A percentile compares a stretch with the other conserved stretches of the same genome.
Evolutionary conservation across 2,329 filamentous ascomycete species (phyloP).

Genomic region (Neoscytalidium dimidiatum): DNA sequence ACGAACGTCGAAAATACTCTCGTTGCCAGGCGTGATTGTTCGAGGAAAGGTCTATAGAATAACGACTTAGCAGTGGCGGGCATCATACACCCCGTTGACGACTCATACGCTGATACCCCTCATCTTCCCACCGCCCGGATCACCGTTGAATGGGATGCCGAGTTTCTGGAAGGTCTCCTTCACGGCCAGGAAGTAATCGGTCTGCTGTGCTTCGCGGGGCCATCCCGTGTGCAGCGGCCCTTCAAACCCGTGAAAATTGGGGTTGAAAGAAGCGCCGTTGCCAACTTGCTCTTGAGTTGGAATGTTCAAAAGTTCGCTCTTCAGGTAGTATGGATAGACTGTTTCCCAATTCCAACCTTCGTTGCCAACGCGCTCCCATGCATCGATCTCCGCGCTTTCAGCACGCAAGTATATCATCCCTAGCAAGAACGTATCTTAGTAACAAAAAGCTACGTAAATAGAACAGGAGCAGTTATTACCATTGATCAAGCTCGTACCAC

Average conservation of each 20-base stretch:
- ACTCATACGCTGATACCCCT: constrained; percentile 37
- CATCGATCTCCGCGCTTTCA: constrained; percentile 37
- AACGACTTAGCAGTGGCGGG: constrained; percentile 14
- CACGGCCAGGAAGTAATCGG: neutral
- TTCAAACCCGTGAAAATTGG: constrained; percentile 25
- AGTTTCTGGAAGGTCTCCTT: constrained; percentile 28
- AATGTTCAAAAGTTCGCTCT: constrained; percentile 38
- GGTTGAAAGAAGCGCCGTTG: constrained; percentile 28
- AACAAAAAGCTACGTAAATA: neutral
- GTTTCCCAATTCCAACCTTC: constrained; percentile 39
- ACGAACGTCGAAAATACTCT: constrained; percentile 33
- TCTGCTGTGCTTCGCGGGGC: constrained; percentile 18
- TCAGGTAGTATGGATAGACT: constrained; percentile 37
- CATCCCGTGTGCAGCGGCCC: constrained; percentile 24
- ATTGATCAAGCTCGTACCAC: constrained; percentile 47
- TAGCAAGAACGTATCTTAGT: constrained; percentile 17
- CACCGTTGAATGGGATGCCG: constrained; percentile 27
- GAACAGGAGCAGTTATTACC: constrained; percentile 23
- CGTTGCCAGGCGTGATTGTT: neutral
- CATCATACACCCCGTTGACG: constrained; percentile 44
- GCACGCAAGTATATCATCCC: constrained; percentile 37
- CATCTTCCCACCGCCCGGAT: constrained; percentile 27
- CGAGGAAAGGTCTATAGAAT: neutral
- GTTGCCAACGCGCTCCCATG: constrained; percentile 43
- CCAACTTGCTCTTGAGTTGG: constrained; percentile 27